Base-by-base conservation (phyloP, 2,329 filamentous ascomycete species). In the Chalara sp. region DNA sequence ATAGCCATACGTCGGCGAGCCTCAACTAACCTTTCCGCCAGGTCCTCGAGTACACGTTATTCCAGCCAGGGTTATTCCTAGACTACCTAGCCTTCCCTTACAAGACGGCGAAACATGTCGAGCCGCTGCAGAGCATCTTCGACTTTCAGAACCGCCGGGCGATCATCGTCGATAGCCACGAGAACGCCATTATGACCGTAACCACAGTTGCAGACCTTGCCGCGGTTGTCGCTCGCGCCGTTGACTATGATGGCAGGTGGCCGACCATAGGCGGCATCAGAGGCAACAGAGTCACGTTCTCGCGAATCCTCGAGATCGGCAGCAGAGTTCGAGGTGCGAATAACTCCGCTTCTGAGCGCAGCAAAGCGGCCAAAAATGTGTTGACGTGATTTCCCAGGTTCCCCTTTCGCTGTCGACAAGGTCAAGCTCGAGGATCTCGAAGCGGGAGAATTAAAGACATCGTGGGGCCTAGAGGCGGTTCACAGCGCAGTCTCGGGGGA, bases 31-130 rank as follows among this genome's bases (percentile, higher is more conserved):
- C 3, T 21, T 21, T 21, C 21, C 21, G 3, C 8, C 52, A 72
- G 69, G 64, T 73, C 12, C 64, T 76, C 5, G 72, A 78, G 47
- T 78, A 77, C 60, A 70, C 63, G 30, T 64, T 76, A 2, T 78
- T 79, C 63, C 73, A 76, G 49, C 70, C 73, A 1, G 73, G 72
- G 5, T 53, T 72, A 13, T 76, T 76, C 59, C 56, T 73, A 35
- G 67, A 78, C 58, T 78, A 78, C 65, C 66, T 78, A 10, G 71
- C 69, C 12, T 65, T 67, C 48, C 74, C 75, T 0, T 57, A 72
- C 50, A 61, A 69, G 11, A 68, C 70, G 0, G 54, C 67, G 5
- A 70, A 69, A 13, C 61, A 71, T 11, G 58, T 76, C n/a, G 48
- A 58, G 5, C 58, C 61, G 1, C 56, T 70, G 12, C 48, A 67